A percentile compares a stretch with the other conserved stretches of the same genome.
phyloP scores from a whole-genome alignment of 305 asterid genomes.

The Solanum chacoense region DNA sequence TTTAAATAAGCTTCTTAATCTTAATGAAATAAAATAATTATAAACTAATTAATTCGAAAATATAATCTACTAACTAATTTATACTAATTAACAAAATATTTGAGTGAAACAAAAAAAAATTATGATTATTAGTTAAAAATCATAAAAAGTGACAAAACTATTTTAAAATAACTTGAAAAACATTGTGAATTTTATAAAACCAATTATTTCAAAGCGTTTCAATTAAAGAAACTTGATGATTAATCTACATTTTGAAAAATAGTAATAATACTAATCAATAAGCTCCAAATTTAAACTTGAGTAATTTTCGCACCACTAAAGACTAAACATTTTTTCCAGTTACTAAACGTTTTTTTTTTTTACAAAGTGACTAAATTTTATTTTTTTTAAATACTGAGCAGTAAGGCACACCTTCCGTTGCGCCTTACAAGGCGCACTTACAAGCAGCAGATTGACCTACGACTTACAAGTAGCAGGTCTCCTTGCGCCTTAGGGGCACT shows the following conservation, averaged over 20 bases:
- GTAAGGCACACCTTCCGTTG: fast-evolving
- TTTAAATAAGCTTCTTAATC: too few species aligned
- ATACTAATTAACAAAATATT: too few species aligned
- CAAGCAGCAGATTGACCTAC: too few species aligned
- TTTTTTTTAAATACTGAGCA: background rate
- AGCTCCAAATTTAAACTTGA: background rate
- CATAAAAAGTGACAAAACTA: background rate
- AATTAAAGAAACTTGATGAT: background rate
- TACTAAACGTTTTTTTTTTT: too few species aligned
- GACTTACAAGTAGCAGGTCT: background rate
- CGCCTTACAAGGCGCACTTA: background rate
- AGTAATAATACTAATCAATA: background rate
- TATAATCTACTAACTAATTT: background rate
- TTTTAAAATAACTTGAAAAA: too few species aligned
- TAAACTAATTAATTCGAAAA: too few species aligned
- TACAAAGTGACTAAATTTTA: too few species aligned
- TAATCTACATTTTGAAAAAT: background rate
- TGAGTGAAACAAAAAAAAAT: background rate
- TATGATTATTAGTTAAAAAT: too few species aligned
- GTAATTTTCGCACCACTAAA: background rate
- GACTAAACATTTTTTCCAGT: too few species aligned
- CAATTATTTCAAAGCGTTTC: background rate
- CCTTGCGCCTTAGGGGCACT: background rate
- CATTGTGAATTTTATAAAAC: too few species aligned
- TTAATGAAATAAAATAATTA: too few species aligned